Percentiles rank a stretch among this genome's conserved stretches.
phyloP scores from a whole-genome alignment of 148 eudicot genomes.

The Pouteria glomerata region DNA sequence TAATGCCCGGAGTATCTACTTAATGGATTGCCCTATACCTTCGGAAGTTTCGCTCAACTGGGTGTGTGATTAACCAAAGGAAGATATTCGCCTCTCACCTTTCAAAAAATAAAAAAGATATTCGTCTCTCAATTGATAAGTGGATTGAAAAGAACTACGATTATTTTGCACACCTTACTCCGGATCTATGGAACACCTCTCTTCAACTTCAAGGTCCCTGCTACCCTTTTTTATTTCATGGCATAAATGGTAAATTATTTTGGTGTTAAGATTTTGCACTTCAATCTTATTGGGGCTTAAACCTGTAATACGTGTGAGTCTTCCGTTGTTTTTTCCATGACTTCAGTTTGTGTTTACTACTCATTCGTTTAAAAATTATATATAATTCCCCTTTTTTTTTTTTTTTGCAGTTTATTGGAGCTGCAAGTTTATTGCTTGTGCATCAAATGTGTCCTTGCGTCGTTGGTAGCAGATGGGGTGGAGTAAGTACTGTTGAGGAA shows the following conservation, averaged over 20 bases:
- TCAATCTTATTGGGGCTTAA: constrained; percentile 1
- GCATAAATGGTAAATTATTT: constrained; percentile 71
- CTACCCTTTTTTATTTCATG: constrained; percentile 90
- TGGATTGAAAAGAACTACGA: constrained; percentile 90
- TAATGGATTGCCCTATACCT: constrained; percentile 87
- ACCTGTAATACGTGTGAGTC: no score
- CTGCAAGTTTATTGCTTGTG: constrained; percentile 85
- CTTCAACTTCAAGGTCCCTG: constrained; percentile 98
- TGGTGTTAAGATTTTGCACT: background rate
- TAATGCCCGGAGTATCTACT: constrained; percentile 84
- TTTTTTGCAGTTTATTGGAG: constrained; percentile 74
- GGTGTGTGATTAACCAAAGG: constrained; percentile 99
- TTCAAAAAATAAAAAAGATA: no score
- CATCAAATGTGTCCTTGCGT: constrained; percentile 69
- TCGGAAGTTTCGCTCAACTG: constrained; percentile 80
- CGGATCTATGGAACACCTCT: constrained; percentile 76
- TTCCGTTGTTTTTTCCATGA: no score
- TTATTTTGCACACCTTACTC: constrained; percentile 85
- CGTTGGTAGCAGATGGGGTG: constrained; percentile 95
- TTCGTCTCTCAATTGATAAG: constrained; percentile 55
- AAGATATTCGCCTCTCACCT: no score
- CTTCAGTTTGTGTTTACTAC: background rate
- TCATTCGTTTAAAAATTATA: no score
- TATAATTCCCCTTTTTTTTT: no score
- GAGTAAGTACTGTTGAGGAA: constrained; percentile 62